Evolutionary conservation across 345 rosid species (phyloP).

Genomic region (Acer yangbiense): DNA sequence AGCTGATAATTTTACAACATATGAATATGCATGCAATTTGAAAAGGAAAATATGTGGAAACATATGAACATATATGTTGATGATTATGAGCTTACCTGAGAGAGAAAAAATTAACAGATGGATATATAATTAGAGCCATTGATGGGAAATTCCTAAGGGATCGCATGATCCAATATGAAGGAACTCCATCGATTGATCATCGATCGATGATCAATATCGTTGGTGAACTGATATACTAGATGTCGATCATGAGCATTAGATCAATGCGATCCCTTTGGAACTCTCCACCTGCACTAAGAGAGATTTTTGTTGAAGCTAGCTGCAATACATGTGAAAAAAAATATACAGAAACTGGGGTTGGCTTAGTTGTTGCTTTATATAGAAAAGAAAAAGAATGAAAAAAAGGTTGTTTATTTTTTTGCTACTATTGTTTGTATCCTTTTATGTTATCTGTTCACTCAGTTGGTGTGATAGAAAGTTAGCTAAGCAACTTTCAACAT

Average conservation of each 20-base stretch:
- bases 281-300: constrained; percentile 51
- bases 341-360: not conserved
- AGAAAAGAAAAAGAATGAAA: constrained; percentile 4
- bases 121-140: constrained; percentile 30
- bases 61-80: not conserved
- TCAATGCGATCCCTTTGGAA: constrained; percentile 89
- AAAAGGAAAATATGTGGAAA: not conserved
- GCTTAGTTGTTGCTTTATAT: constrained; percentile 23
- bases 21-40: not conserved
- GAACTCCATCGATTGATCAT: not conserved
- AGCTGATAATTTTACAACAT: too few relatives aligned
- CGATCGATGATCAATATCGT: not conserved
- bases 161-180: constrained; percentile 58
- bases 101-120: not conserved
- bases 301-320: not conserved
- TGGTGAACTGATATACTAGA: not conserved
- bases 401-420: not conserved
- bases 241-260: constrained; percentile 26
- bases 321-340: not conserved
- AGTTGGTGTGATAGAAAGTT: constrained; percentile 18
- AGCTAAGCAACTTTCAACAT: constrained; percentile 11
- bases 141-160: constrained; percentile 64
- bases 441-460: constrained; percentile 16
- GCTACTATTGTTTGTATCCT: not conserved
- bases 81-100: constrained; percentile 11